phyloP scores from a whole-genome alignment of 345 rosid genomes.

The Barbarea vulgaris region DNA sequence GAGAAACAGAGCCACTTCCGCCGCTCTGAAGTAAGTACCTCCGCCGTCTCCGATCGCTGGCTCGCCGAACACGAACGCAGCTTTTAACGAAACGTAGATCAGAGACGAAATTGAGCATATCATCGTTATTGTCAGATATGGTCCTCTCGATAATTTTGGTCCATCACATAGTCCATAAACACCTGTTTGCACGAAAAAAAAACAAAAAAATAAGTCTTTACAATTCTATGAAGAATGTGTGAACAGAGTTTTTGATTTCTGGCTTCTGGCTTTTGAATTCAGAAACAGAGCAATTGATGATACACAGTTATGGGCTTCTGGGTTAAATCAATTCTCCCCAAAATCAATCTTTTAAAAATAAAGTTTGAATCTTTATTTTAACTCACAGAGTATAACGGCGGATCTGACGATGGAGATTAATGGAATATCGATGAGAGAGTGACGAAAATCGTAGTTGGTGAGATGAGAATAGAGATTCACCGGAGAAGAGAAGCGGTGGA shows the following conservation, averaged over 20 bases:
- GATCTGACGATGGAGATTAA: conserved; percentile 79
- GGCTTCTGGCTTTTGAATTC: background rate
- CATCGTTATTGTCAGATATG: conserved; percentile 72
- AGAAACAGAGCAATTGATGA: background rate
- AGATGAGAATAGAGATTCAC: conserved; percentile 41
- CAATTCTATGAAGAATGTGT: background rate
- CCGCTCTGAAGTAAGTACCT: conserved; percentile 47
- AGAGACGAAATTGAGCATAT: conserved; percentile 70
- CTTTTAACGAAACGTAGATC: conserved; percentile 75
- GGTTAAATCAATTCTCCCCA: background rate
- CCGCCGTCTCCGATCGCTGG: conserved; percentile 38
- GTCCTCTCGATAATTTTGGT: conserved; percentile 74
- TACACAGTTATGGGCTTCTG: background rate
- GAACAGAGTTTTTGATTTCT: background rate
- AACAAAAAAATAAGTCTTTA: background rate
- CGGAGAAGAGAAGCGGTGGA: conserved; percentile 65
- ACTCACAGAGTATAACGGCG: conserved; percentile 83
- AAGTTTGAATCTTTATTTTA: conserved; percentile 8
- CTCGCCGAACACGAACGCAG: conserved; percentile 64
- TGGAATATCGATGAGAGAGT: conserved; percentile 85
- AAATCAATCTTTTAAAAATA: background rate
- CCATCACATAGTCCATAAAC: conserved; percentile 88
- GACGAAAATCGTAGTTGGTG: conserved; percentile 67
- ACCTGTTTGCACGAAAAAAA: conserved; percentile 43
- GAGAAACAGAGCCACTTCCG: conserved; percentile 70